These are phyloP conservation scores for Malus orientalis DNA, from an alignment of 306 rosid genomes.

Conservation along the genomic window DNA sequence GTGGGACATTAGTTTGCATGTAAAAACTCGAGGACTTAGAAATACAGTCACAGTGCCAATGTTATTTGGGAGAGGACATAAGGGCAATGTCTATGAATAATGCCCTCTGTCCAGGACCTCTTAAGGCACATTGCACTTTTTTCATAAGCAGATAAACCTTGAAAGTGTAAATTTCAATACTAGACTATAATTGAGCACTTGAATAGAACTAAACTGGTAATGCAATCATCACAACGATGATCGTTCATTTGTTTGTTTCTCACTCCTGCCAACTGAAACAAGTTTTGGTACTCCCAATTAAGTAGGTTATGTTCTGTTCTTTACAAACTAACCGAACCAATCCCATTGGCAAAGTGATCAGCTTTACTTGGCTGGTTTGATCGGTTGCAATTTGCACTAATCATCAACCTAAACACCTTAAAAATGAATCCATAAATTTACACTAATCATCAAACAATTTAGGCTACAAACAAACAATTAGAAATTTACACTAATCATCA, in stretches of 20 bases:
- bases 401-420: not conserved
- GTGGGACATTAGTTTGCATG: not conserved
- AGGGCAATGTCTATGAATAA: not conserved
- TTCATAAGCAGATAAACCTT: not conserved
- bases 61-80: not conserved
- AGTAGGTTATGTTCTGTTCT: not conserved
- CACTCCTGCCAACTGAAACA: not conserved
- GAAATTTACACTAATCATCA: not conserved
- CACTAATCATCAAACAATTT: not conserved
- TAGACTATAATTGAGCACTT: not conserved
- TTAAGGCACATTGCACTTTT: not conserved
- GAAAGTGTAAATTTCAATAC: not conserved
- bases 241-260: not conserved
- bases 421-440: not conserved
- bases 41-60: not conserved
- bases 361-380: not conserved
- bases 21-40: not conserved
- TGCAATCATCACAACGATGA: not conserved
- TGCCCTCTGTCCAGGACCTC: not conserved
- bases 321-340: no score
- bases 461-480: not conserved
- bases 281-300: not conserved
- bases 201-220: not conserved
- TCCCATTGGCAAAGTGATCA: no score
- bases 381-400: not conserved